These are phyloP conservation scores for Penicillium tannophilum DNA, from an alignment of 495 filamentous ascomycete species.

Conservation along the genomic window DNA sequence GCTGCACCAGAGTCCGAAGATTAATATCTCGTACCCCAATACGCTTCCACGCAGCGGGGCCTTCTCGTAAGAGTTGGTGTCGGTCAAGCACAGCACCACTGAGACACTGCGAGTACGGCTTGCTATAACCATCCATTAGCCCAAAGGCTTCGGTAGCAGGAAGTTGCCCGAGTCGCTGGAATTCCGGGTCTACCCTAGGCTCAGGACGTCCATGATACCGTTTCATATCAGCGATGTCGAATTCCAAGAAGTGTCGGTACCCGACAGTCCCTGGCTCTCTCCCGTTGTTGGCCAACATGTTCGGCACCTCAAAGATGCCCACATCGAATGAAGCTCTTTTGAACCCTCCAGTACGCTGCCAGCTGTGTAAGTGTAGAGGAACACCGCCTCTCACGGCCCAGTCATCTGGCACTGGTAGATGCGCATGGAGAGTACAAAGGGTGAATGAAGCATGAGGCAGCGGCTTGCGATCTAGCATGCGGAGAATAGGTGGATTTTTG, in stretches of 20 bases:
- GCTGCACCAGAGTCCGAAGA: conserved; percentile 38
- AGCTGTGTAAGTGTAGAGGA: conserved; percentile 28
- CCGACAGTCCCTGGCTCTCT: conserved; percentile 74
- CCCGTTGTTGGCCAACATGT: conserved; percentile 73
- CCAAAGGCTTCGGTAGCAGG: conserved; percentile 38
- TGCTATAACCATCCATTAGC: conserved; percentile 38
- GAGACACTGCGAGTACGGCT: conserved; percentile 37
- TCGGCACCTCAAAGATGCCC: conserved; percentile 63
- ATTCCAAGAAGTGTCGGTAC: conserved; percentile 72
- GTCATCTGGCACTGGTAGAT: conserved; percentile 44
- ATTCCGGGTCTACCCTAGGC: conserved; percentile 29
- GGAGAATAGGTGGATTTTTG: conserved; percentile 59
- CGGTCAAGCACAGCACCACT: conserved; percentile 40
- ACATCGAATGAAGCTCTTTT: conserved; percentile 58
- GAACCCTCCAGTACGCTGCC: conserved; percentile 27
- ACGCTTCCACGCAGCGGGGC: conserved; percentile 41
- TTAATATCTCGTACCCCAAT: conserved; percentile 47
- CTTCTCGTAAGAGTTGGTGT: conserved; percentile 36
- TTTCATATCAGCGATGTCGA: conserved; percentile 63
- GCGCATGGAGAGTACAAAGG: conserved; percentile 47
- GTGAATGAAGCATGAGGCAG: conserved; percentile 51
- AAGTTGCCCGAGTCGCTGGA: conserved; percentile 35
- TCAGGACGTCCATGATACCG: conserved; percentile 39
- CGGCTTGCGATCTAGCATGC: conserved; percentile 59
- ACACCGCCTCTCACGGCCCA: conserved; percentile 38